Evolutionary conservation across 2,329 filamentous ascomycete species (phyloP), one percentile per base, ranked within the genome.

Genomic region (Aspergillus sp.): DNA sequence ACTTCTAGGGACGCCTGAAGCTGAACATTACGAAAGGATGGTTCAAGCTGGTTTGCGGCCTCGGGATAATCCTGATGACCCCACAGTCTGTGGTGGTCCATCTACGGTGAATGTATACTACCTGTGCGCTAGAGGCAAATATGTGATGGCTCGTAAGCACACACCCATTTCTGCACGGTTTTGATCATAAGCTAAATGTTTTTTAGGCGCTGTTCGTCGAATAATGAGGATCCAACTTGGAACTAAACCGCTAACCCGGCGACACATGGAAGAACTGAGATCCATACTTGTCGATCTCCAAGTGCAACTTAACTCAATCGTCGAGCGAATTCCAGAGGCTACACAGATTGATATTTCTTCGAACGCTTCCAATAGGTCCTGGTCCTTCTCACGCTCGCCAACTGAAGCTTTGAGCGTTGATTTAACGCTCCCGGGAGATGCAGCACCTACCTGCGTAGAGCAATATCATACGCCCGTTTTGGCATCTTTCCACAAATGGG

Each of bases 401-500:
- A 61, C 62, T 27, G 70, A 70, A 37, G 43, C 50, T 12, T 60
- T 58, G 17, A 62, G 65, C 7, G 63, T 64, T 12, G 70, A 74
- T 15, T 64, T 63, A 6, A 68, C 71, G 27, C 66, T 75, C 19
- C 72, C 74, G 7, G 74, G 68, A 3, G 74, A 75, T 51, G 73
- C 71, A 1, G 67, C 70, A 2, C 67, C 61, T 23, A 65, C 73
- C 3, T 77, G 75, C 57, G 52, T 70, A 9, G 75, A 77, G 57
- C 75, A 78, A 52, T 80, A 77, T 55, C 75, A 79, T 60, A 73
- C 75, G 3, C 69, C 71, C 8, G 74, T 77, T 49, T 68, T 78
- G 17, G 69, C 76, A 24, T 72, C 71, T 3, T 80, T 77, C 55
- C 76, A 80, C 62, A 79, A 79, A 60, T 80, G 77, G 77, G 76